A percentile compares a stretch with the other conserved stretches of the same genome.
phyloP scores from a whole-genome alignment of 805 yeast species.

The Lipomyces mesembrius region DNA sequence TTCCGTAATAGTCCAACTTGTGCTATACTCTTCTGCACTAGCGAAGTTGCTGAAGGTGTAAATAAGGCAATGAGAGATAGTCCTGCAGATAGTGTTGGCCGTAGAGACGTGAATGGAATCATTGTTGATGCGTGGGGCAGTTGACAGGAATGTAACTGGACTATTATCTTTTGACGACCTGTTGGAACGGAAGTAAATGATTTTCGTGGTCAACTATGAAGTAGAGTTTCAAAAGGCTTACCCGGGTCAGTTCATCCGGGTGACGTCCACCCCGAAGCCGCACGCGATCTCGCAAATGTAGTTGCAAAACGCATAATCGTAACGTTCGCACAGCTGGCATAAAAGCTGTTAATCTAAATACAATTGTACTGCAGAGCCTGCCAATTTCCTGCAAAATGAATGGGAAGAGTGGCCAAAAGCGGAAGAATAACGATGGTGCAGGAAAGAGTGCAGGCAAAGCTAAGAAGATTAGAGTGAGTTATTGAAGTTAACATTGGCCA shows the following conservation, averaged over 20 bases:
- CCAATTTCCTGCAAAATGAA: not conserved
- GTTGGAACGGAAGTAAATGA: not conserved
- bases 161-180: not conserved
- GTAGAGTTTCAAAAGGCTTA: not conserved
- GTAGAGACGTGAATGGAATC: slow-evolving; percentile 1
- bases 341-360: not conserved
- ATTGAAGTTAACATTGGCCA: not conserved
- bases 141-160: not conserved
- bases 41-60: not conserved
- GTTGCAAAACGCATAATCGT: not conserved
- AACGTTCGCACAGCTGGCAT: not conserved
- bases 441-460: not conserved
- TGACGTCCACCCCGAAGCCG: not conserved
- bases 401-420: not conserved
- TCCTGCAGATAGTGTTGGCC: slow-evolving; percentile 9
- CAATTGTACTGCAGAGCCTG: not conserved
- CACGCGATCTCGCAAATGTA: too few species aligned
- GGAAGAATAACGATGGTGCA: not conserved
- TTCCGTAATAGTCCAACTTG: not conserved
- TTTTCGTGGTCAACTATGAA: not conserved
- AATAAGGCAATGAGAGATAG: slow-evolving; percentile 5
- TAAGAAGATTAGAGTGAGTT: not conserved
- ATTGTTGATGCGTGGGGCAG: not conserved
- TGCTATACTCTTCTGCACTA: not conserved
- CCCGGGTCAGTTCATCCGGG: not conserved